Evolutionary conservation across 257 asterid species (phyloP), one percentile per base, ranked within the genome.

Genomic region (Buddleja alternifolia): DNA sequence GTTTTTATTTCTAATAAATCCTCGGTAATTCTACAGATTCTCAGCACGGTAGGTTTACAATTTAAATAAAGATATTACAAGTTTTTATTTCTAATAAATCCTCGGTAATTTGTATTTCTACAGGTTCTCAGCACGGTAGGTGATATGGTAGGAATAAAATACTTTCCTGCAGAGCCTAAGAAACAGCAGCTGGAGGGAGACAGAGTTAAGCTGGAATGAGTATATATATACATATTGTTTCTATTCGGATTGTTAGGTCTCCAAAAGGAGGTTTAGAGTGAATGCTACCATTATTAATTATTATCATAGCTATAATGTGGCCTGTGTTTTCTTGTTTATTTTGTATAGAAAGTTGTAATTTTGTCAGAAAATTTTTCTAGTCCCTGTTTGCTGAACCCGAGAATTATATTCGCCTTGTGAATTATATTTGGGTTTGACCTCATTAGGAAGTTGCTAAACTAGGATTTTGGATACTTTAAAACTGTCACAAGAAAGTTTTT

Each of bases 111-210:
- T 53, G 32, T 10, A 34, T 47, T 48, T 63, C 9, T 46, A 57
- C 82, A 91, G 97, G 95, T 91, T 47, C 76, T 92, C 66, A 85
- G 95, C 77, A 71, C 66, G 14, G 96, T 92, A 9, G 98, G 98
- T 41, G 97, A 90, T 73, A 66, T 92, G 69, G 75, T 88, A 47
- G 98, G 98, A 40, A 83, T 92, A 58, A 92, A 92, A 66, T 92
- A 92, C 76, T 92, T 90, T 62, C 97, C 96, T 0, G 89, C 95
- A 0, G 98, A 90, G 83, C 96, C 97, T 10, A 66, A 77, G 60
- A 92, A 90, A 77, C 86, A 77, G 73, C 86, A 86, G 81, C 82
- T 81, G 77, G 96, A 88, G 77, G 90, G 80, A 54, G 85, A 62
- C 59, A 57, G 89, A 67, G 74, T 78, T 44, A 90, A 88, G 87